These are phyloP conservation scores for Xylariaceae sp. DNA, from an alignment of 2,329 filamentous ascomycete genomes.

Conservation along the genomic window DNA sequence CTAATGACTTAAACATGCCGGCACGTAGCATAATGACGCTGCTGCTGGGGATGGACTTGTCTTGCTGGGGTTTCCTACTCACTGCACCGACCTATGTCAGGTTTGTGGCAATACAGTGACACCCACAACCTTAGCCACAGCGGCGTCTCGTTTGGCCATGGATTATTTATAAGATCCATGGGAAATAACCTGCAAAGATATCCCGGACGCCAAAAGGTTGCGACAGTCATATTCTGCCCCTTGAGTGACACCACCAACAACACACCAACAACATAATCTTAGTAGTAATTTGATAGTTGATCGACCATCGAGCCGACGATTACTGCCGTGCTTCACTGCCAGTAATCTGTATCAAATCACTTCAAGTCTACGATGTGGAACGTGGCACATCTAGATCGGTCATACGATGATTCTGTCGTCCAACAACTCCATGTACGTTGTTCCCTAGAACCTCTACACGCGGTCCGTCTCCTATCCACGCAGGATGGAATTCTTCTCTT, in stretches of 20 bases:
- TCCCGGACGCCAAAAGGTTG: conserved; percentile 8
- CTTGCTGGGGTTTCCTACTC: conserved; percentile 16
- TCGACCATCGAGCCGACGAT: conserved; percentile 1
- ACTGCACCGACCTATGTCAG: conserved; percentile 17
- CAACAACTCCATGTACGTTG: conserved; percentile 27
- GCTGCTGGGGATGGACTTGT: conserved; percentile 14
- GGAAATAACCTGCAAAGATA: conserved; percentile 12
- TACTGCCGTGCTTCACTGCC: not conserved
- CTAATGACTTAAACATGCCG: conserved; percentile 16
- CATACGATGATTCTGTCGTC: conserved; percentile 23
- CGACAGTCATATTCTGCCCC: conserved; percentile 10
- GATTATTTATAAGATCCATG: conserved; percentile 20
- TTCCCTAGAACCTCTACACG: conserved; percentile 1
- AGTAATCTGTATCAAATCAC: conserved; percentile 11
- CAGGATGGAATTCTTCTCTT: not conserved
- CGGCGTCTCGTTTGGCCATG: conserved; percentile 9
- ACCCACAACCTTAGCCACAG: conserved; percentile 9
- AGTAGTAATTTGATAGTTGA: conserved; percentile 3
- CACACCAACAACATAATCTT: conserved; percentile 1
- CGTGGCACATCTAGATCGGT: conserved; percentile 24
- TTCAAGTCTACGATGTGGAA: conserved; percentile 23
- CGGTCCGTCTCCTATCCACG: not conserved
- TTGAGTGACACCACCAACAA: conserved; percentile 12
- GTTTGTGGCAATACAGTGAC: conserved; percentile 10
- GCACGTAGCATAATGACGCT: conserved; percentile 22